Base-by-base conservation (phyloP, 2,329 filamentous ascomycete species). In the Ampelomyces quisqualis region DNA sequence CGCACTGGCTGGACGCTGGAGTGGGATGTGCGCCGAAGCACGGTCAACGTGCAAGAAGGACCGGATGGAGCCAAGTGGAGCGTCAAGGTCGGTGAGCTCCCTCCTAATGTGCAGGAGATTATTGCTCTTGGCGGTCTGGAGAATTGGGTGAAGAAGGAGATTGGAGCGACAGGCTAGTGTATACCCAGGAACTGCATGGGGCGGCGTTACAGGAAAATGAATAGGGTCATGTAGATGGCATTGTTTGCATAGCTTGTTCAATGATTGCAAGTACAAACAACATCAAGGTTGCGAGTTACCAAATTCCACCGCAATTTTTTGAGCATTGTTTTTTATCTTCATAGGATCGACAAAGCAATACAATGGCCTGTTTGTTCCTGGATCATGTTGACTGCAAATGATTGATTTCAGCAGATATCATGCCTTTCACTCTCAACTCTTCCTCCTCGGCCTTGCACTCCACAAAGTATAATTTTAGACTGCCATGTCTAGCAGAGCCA, bases 1-100 rank as follows among this genome's bases (percentile, higher is more conserved):
- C 77, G 88, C 20, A 95, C 88, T 0, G 88, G 88, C 10, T 95
- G 89, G 90, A 90, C 74, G 34, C 74, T 95, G 19, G 75, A 79
- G 3, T 95, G 89, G 89, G 88, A 95, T 65, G 81, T 95, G 8
- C 72, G 78, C 43, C 74, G 84, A 43, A 88, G 82, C 65, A 80
- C 77, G 56, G 83, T 95, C 5, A 76, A 77, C 1, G 77, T 95
- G 1, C 79, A 79, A 14, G 87, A 95, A 70, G 83, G 84, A 1
- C 71, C 81, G 39, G 75, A 76, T 31, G 86, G 86, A 1, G 64
- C 75, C 40, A 79, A 71, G 24, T 95, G 88, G 89, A 84, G 75
- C 35, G 80, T 93, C 63, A 88, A 85, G 70, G 88, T 95, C 1
- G 87, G 87, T 6, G 86, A 93, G 73, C 65, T 95, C 48, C 86